Percentiles rank a stretch among this genome's conserved stretches.
Conservation (phyloP, 140 eudicot genomes). For the Erigeron philadelphicus region DNA sequence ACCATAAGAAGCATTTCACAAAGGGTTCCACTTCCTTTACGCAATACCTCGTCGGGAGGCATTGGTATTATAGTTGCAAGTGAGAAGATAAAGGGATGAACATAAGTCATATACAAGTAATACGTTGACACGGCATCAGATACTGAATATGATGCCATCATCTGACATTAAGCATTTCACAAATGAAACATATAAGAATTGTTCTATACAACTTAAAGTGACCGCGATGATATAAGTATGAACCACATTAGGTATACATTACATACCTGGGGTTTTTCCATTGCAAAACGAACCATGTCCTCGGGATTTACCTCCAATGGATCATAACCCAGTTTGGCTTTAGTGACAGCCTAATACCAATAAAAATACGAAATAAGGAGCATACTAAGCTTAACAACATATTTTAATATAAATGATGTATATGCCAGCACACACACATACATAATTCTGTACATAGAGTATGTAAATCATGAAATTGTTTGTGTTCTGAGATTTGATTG, state of each 20-base stretch:
- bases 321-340: conserved; percentile 93
- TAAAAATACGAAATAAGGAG: neutral
- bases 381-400: conserved; percentile 7
- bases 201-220: conserved; percentile 10
- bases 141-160: conserved; percentile 99
- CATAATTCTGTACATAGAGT: neutral
- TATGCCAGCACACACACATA: conserved; percentile 2
- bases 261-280: conserved; percentile 89
- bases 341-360: conserved; percentile 79
- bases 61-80: conserved; percentile 97
- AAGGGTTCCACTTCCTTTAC: conserved; percentile 99
- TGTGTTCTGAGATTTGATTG: neutral
- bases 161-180: conserved; percentile 43
- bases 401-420: neutral
- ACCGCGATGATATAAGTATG: neutral
- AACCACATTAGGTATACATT: neutral
- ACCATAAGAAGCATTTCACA: conserved; percentile 99
- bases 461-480: conserved; percentile 7
- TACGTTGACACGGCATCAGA: conserved; percentile 99
- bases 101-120: conserved; percentile 96
- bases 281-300: conserved; percentile 98
- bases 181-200: conserved; percentile 17
- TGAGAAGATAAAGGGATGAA: conserved; percentile 97
- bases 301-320: conserved; percentile 98
- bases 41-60: conserved; percentile 98